phyloP scores from a whole-genome alignment of 176 grass and related monocot species.

The Typha latifolia region DNA sequence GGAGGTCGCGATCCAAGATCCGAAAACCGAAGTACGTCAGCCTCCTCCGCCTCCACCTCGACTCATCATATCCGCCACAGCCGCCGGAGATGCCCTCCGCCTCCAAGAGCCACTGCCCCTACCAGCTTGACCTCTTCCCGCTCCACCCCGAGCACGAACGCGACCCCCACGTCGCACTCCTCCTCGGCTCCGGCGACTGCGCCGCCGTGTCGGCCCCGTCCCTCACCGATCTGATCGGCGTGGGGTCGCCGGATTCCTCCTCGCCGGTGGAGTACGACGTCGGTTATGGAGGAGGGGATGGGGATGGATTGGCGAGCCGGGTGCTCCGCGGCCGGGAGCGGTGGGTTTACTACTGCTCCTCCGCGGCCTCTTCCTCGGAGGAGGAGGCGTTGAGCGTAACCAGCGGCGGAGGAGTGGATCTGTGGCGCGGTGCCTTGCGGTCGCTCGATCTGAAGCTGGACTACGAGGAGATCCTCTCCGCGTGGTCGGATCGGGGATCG shows the following conservation, averaged over 20 bases:
- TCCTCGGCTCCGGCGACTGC: constrained; percentile 33
- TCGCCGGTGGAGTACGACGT: constrained; percentile 17
- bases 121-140: constrained; percentile 45
- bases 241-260: not conserved
- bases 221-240: constrained; percentile 71
- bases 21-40: constrained; percentile 72
- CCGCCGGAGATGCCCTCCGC: not conserved
- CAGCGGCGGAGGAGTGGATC: constrained; percentile 2
- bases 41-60: constrained; percentile 34
- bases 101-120: not conserved
- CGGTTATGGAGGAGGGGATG: constrained; percentile 5
- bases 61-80: not conserved
- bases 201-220: constrained; percentile 43
- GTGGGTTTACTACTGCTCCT: constrained; percentile 70
- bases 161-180: constrained; percentile 33
- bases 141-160: constrained; percentile 36
- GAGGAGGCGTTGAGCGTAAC: constrained; percentile 29
- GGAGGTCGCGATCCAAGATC: constrained; percentile 12
- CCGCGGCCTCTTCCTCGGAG: constrained; percentile 31
- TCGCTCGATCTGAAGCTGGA: constrained; percentile 65
- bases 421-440: constrained; percentile 4
- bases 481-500: constrained; percentile 71
- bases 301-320: constrained; percentile 52
- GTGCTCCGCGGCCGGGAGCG: constrained; percentile 70
- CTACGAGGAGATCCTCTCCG: constrained; percentile 68